Evolutionary conservation across 192 early-diverging fungal species (phyloP).

Genomic region (Geranomyces michiganensis): DNA sequence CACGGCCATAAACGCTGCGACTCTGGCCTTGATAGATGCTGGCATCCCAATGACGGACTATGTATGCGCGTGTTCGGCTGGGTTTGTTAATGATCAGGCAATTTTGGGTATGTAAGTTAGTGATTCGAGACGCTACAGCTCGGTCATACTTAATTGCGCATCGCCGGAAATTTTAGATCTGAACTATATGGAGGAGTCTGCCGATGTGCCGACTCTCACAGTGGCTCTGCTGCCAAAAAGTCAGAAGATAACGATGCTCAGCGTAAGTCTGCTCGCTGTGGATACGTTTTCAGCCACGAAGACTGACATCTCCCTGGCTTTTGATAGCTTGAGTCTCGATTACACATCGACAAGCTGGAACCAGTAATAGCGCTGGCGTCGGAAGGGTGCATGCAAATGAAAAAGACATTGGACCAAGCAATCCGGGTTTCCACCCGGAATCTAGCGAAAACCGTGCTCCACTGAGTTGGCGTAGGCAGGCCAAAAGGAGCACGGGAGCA

Average conservation of each 20-base stretch:
- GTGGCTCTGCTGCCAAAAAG: constrained; percentile 81
- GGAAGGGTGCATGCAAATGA: constrained; percentile 70
- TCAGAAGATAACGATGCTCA: constrained; percentile 80
- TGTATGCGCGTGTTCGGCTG: constrained; percentile 74
- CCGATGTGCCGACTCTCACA: constrained; percentile 86
- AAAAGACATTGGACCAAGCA: constrained; percentile 61
- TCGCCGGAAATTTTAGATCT: constrained; percentile 58
- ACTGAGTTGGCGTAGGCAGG: constrained; percentile 34
- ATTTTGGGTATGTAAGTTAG: constrained; percentile 56
- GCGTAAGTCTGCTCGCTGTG: constrained; percentile 45
- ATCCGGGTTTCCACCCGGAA: constrained; percentile 43
- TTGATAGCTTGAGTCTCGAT: constrained; percentile 77
- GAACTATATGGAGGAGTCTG: constrained; percentile 85
- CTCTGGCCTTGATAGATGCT: constrained; percentile 72
- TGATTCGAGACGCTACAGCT: neutral
- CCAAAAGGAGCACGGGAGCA: too few relatives aligned
- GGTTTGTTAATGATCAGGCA: constrained; percentile 76
- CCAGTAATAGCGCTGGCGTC: constrained; percentile 64
- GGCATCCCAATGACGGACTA: constrained; percentile 85
- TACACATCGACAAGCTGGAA: constrained; percentile 82
- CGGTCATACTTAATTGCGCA: neutral
- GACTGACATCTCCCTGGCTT: neutral
- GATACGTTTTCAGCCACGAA: neutral
- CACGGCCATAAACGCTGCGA: constrained; percentile 71
- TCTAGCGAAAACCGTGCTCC: constrained; percentile 30